These are phyloP conservation scores for Musa itinerans DNA, from an alignment of 176 grass and related monocot species.

Conservation along the genomic window DNA sequence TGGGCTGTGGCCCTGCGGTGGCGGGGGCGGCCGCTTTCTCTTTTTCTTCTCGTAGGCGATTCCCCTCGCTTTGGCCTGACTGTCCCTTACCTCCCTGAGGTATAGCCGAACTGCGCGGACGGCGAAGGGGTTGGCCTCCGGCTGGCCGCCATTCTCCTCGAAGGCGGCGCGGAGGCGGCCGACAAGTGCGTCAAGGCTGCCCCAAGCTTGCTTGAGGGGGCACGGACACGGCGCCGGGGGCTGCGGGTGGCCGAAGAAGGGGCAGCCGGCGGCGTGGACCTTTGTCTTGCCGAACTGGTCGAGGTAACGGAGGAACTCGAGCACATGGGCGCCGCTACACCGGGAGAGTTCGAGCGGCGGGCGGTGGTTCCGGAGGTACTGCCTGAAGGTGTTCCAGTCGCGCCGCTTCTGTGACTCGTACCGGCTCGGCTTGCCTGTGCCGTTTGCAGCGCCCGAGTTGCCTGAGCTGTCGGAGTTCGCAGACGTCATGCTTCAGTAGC, in stretches of 20 bases:
- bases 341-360: slow-evolving; percentile 56
- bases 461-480: no score
- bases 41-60: not conserved
- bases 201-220: slow-evolving; percentile 4
- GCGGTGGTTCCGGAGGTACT: slow-evolving; percentile 27
- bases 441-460: no score
- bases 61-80: no score
- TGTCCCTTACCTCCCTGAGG: no score
- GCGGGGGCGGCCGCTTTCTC: not conserved
- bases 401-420: slow-evolving; percentile 24
- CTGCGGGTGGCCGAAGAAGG: slow-evolving; percentile 58
- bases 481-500: no score
- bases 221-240: slow-evolving; percentile 55
- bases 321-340: slow-evolving; percentile 72
- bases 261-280: slow-evolving; percentile 45
- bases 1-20: no score
- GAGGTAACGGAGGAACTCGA: slow-evolving; percentile 65
- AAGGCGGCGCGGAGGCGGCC: no score
- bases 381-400: slow-evolving; percentile 19
- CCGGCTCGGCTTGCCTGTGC: not conserved
- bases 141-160: no score
- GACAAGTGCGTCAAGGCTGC: no score
- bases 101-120: no score
- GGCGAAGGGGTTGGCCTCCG: no score
- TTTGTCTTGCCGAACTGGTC: slow-evolving; percentile 85